Evolutionary conservation across 805 yeast species (phyloP).

Genomic region (Wilhelminamyces savonicus): DNA sequence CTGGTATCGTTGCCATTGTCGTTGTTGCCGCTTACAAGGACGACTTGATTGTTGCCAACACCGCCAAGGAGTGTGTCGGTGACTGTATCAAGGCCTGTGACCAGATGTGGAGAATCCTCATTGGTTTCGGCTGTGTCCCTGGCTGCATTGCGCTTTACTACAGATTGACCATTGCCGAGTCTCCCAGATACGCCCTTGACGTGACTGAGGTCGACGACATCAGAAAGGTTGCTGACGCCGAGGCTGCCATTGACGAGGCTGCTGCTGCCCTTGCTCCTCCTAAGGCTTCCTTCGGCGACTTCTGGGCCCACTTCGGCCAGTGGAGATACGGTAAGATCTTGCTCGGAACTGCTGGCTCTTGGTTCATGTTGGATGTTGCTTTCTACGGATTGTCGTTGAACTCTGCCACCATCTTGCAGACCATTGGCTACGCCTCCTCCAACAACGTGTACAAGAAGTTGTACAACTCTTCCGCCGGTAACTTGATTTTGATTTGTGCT

Average conservation of each 20-base stretch:
- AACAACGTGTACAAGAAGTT: conserved; percentile 63
- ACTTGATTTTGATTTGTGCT: conserved; percentile 86
- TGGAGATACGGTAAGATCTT: conserved; percentile 85
- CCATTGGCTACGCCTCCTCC: conserved; percentile 79
- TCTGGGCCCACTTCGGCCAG: conserved; percentile 65
- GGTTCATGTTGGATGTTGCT: conserved; percentile 90
- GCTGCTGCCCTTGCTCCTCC: conserved; percentile 50
- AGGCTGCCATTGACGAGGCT: conserved; percentile 32
- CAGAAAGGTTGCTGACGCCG: conserved; percentile 47
- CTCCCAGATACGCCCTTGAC: conserved; percentile 86
- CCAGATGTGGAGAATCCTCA: conserved; percentile 89
- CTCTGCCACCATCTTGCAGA: conserved; percentile 68
- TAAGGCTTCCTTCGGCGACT: conserved; percentile 76
- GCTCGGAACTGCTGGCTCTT: conserved; percentile 84
- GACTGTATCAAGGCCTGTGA: conserved; percentile 75
- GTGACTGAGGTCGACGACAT: conserved; percentile 54
- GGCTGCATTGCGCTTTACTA: conserved; percentile 79
- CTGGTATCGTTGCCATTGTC: conserved; percentile 76
- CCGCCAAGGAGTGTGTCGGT: conserved; percentile 55
- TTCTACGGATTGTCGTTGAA: conserved; percentile 85
- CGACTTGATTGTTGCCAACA: conserved; percentile 46
- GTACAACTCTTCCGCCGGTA: conserved; percentile 83
- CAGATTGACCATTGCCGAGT: conserved; percentile 92
- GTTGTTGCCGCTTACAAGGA: conserved; percentile 73
- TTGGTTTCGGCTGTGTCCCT: conserved; percentile 90